Conservation (phyloP, 2,329 filamentous ascomycete species). For the Acrodontium crateriforme region DNA sequence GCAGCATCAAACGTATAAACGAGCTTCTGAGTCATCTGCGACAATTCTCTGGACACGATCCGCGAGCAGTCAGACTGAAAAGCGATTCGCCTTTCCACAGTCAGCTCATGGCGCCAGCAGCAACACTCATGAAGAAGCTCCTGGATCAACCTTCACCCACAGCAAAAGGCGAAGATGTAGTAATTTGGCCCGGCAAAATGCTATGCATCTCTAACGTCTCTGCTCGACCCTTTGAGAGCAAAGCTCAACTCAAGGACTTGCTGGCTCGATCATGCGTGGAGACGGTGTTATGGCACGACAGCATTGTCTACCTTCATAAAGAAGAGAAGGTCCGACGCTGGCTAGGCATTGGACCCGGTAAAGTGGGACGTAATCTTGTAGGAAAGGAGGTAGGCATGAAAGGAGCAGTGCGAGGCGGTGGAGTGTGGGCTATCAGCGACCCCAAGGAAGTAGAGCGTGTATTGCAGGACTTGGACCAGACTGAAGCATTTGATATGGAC, state of each 20-base stretch:
- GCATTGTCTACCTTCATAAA: slow-evolving; percentile 77
- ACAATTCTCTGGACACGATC: slow-evolving; percentile 84
- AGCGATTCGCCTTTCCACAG: slow-evolving; percentile 85
- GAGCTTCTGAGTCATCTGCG: slow-evolving; percentile 71
- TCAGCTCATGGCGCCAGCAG: slow-evolving; percentile 78
- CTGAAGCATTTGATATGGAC: slow-evolving; percentile 29
- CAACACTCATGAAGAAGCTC: slow-evolving; percentile 55
- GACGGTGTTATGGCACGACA: slow-evolving; percentile 90
- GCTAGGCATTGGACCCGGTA: slow-evolving; percentile 86
- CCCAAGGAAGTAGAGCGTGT: slow-evolving; percentile 43
- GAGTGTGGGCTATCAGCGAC: slow-evolving; percentile 82
- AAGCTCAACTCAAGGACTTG: slow-evolving; percentile 62
- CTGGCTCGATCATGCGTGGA: slow-evolving; percentile 74
- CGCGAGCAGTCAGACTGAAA: slow-evolving; percentile 72
- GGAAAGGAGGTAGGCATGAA: slow-evolving; percentile 90
- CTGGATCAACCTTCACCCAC: slow-evolving; percentile 43
- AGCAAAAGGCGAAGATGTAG: slow-evolving; percentile 46
- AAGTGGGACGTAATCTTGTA: slow-evolving; percentile 84
- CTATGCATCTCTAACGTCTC: slow-evolving; percentile 80
- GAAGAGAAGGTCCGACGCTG: slow-evolving; percentile 69
- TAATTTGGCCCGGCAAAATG: slow-evolving; percentile 61
- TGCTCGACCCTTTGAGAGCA: slow-evolving; percentile 60
- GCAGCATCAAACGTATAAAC: slow-evolving; percentile 69
- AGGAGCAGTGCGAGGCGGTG: slow-evolving; percentile 71
- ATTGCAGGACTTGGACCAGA: slow-evolving; percentile 32